A percentile compares a stretch with the other conserved stretches of the same genome.
phyloP scores from a whole-genome alignment of 306 rosid genomes.

The Mimosa bimucronata region DNA sequence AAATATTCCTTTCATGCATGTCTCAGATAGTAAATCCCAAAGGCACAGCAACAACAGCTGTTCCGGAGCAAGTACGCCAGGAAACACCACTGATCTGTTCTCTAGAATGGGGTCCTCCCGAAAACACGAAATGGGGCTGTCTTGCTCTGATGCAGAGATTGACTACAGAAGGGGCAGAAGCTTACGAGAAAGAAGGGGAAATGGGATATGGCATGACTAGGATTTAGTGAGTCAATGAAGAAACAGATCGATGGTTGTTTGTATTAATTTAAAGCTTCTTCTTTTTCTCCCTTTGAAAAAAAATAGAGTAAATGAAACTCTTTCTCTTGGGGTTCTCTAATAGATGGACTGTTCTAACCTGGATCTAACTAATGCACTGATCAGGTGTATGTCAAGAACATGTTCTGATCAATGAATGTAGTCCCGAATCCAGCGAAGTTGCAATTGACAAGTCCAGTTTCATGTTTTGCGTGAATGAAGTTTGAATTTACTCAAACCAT shows the following conservation, averaged over 20 bases:
- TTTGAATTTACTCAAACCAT: conserved; percentile 28
- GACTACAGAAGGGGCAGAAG: conserved; percentile 96
- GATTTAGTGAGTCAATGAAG: conserved; percentile 47
- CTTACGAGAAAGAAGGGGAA: conserved; percentile 71
- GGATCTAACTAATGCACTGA: conserved; percentile 68
- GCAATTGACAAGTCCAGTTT: conserved; percentile 28
- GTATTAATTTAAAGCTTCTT: conserved; percentile 56
- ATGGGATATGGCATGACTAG: conserved; percentile 63
- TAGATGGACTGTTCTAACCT: conserved; percentile 80
- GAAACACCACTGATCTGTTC: conserved; percentile 56
- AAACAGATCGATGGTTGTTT: conserved; percentile 48
- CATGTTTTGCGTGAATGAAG: conserved; percentile 44
- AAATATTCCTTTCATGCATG: conserved; percentile 40
- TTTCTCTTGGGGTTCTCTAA: conserved; percentile 49
- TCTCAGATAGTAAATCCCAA: conserved; percentile 63
- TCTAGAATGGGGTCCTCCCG: conserved; percentile 70
- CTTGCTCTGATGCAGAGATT: conserved; percentile 96
- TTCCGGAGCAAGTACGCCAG: conserved; percentile 67
- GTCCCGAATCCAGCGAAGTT: conserved; percentile 35
- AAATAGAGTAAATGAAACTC: conserved; percentile 33
- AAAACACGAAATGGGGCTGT: conserved; percentile 72
- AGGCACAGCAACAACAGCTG: conserved; percentile 58
- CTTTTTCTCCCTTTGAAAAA: conserved; percentile 8
- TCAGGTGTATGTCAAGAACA: conserved; percentile 52
- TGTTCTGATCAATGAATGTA: conserved; percentile 58